Conservation (phyloP, 2,329 filamentous ascomycete genomes). For the Metarhizium rileyi region DNA sequence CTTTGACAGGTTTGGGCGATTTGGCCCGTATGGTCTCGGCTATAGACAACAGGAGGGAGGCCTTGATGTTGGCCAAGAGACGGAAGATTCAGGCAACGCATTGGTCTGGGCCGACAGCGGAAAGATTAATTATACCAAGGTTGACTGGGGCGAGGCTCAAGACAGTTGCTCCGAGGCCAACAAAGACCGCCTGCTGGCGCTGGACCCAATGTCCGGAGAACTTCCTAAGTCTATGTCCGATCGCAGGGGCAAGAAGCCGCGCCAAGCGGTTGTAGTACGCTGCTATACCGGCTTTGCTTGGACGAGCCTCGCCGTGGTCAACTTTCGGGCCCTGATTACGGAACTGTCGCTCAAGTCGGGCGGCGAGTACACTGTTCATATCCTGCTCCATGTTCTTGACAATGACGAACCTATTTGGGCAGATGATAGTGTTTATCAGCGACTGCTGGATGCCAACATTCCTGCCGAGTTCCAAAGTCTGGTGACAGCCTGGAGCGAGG, state of each 20-base stretch:
- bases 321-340: slow-evolving; percentile 70
- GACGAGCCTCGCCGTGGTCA: slow-evolving; percentile 67
- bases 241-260: slow-evolving; percentile 32
- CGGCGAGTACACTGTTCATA: slow-evolving; percentile 74
- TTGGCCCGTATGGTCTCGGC: slow-evolving; percentile 80
- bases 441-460: slow-evolving; percentile 56
- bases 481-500: slow-evolving; percentile 75
- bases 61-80: slow-evolving; percentile 59
- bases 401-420: slow-evolving; percentile 72
- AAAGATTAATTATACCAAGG: slow-evolving; percentile 44
- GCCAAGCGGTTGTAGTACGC: slow-evolving; percentile 69
- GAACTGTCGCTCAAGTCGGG: slow-evolving; percentile 71
- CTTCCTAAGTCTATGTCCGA: slow-evolving; percentile 14
- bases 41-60: slow-evolving; percentile 68
- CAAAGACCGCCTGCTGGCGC: slow-evolving; percentile 44
- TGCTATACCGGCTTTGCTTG: slow-evolving; percentile 75
- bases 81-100: slow-evolving; percentile 58
- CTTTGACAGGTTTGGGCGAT: slow-evolving; percentile 77
- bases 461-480: slow-evolving; percentile 70
- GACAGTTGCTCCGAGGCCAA: slow-evolving; percentile 49
- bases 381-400: slow-evolving; percentile 78
- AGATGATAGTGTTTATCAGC: slow-evolving; percentile 62
- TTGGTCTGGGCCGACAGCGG: slow-evolving; percentile 44
- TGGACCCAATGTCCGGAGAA: slow-evolving; percentile 29
- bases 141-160: slow-evolving; percentile 48